Conservation (phyloP, 225 moss, liverwort and hornwort species). For the Bryoerythrophyllum caledonicum region DNA sequence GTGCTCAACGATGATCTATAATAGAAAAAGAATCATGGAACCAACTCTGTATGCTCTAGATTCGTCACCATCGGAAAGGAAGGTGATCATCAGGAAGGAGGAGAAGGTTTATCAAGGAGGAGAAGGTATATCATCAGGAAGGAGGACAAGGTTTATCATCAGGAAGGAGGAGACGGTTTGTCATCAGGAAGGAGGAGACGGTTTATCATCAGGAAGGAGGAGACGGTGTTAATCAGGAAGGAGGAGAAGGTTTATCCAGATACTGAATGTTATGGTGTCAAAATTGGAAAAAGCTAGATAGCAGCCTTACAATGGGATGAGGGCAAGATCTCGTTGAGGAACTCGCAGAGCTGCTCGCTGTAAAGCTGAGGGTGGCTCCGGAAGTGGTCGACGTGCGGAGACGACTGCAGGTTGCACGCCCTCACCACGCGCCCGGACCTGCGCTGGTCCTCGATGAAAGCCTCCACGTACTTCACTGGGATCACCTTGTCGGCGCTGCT, state of each 20-base stretch:
- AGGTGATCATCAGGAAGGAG: too few species aligned
- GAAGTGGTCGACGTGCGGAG: conserved; percentile 96
- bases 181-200: too few species aligned
- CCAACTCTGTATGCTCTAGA: too few species aligned
- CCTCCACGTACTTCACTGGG: conserved; percentile 70
- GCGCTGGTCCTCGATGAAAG: conserved; percentile 87
- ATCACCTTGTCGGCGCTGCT: conserved; percentile 91
- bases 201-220: too few species aligned
- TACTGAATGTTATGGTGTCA: conserved; percentile 9
- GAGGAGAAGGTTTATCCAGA: background rate
- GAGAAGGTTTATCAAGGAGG: too few species aligned
- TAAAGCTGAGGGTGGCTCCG: conserved; percentile 80
- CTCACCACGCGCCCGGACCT: conserved; percentile 74
- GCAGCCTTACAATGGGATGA: background rate
- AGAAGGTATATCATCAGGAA: too few species aligned
- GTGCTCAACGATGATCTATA: too few species aligned
- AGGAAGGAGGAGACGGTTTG: too few species aligned
- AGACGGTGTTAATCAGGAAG: too few species aligned
- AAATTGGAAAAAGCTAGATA: conserved; percentile 12
- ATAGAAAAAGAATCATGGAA: too few species aligned
- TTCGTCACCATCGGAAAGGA: too few species aligned
- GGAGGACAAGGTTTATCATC: too few species aligned
- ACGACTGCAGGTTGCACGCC: conserved; percentile 78
- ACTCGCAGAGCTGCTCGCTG: conserved; percentile 70
- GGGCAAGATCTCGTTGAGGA: conserved; percentile 65